Base-by-base conservation (phyloP, 257 asterid species). In the Lithospermum erythrorhizon region DNA sequence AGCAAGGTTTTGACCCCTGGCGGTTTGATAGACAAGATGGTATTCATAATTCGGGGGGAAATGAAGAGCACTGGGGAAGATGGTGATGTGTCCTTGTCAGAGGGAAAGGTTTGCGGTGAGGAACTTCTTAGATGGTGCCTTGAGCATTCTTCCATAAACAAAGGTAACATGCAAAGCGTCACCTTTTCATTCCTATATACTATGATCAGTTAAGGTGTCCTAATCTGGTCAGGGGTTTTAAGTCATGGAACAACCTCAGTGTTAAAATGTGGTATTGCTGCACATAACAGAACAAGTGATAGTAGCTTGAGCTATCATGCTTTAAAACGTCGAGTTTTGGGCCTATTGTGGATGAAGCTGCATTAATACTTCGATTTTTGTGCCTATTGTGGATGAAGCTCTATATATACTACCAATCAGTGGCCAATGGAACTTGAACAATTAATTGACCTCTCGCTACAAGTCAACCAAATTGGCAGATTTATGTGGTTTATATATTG, bases 101-200 rank as follows among this genome's bases (percentile, higher is more conserved):
- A 86, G 81, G 95, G 95, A 21, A 89, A 80, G 61, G 90, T 79
- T 67, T 86, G 90, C 67, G 97, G 98, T 18, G 98, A 93, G 82
- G 98, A 93, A 73, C 98, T 93, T 61, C 93, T 89, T 61, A 84
- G 94, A 1, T 89, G 95, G 97, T 89, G 82, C 84, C 94, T 93
- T 15, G 98, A 93, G 73, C 90, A 91, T 73, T 86, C 98, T 76
- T 82, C 95, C 22, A 68, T 86, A 61, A 75, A 74, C 71, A 81
- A 67, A 84, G 98, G 98, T 88, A 66, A 30, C 23, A 3, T 25
- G 21, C 57, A 11, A 53, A 25, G 18, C 10, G 64, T 59, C 8
- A 56, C 22, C 0, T 8, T 20, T 52, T 53, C 22, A 18, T 1
- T 41, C 49, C 49, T 41, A 41, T 41, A 41, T 41, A 14, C 45